Conservation (phyloP, 208 protist species). For the Eutreptiella sp. region DNA sequence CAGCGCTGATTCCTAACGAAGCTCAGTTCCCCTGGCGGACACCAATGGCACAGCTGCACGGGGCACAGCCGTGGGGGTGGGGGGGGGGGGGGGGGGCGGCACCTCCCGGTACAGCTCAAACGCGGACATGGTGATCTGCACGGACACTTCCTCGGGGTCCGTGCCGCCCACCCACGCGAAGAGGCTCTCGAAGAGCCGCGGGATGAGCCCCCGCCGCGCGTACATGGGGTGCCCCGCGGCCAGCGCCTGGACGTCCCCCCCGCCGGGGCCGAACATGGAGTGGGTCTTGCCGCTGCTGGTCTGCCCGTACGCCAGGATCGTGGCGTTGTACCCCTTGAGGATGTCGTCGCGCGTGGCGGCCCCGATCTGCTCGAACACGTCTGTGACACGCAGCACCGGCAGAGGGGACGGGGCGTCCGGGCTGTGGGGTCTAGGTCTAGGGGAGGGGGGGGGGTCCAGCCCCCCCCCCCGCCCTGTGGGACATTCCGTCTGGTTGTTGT, state of each 20-base stretch:
- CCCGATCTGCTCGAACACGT: conserved; percentile 27
- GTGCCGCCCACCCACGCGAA: conserved; percentile 22
- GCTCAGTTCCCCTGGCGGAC: no score
- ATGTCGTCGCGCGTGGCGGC: conserved; percentile 16
- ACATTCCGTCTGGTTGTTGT: no score
- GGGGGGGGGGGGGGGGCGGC: no score
- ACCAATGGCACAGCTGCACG: no score
- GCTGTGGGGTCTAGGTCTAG: no score
- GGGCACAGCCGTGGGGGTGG: no score
- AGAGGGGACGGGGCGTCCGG: no score
- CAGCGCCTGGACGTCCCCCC: conserved; percentile 31
- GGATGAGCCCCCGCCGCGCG: conserved; percentile 19
- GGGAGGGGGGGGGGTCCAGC: no score
- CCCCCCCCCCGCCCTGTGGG: no score
- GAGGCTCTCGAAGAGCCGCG: conserved; percentile 2
- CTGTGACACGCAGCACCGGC: no score
- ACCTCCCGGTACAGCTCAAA: conserved; percentile 26
- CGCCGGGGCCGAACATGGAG: conserved; percentile 51
- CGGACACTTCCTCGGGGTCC: conserved; percentile 37
- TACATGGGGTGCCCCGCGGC: conserved; percentile 12
- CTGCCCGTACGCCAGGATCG: conserved; percentile 35
- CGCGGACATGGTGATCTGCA: conserved; percentile 34
- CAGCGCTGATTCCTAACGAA: no score
- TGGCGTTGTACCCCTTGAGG: conserved; percentile 39
- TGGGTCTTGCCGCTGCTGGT: conserved; percentile 40